Percentiles rank a stretch among this genome's conserved stretches.
phyloP scores from a whole-genome alignment of 2,329 filamentous ascomycete species.

The Xenoacremonium recifei region DNA sequence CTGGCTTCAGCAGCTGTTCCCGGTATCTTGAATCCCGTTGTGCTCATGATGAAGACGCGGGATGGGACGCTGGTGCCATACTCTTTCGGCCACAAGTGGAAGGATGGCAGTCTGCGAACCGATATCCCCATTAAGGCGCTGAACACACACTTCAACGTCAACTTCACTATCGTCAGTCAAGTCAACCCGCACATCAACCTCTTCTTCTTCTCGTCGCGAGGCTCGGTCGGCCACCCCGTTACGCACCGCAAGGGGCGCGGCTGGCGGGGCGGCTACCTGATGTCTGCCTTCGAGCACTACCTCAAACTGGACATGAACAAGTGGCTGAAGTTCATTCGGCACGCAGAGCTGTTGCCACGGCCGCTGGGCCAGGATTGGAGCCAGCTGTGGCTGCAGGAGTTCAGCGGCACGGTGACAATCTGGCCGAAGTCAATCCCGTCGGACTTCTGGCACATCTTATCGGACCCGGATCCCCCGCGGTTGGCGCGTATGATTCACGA shows the following conservation, averaged over 20 bases:
- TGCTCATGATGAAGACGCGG: constrained; percentile 83
- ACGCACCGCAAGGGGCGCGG: constrained; percentile 91
- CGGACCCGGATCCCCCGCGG: constrained; percentile 73
- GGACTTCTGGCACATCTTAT: constrained; percentile 84
- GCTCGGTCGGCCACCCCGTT: constrained; percentile 87
- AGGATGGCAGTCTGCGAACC: constrained; percentile 89
- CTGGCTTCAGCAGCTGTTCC: constrained; percentile 93
- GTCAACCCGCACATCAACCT: constrained; percentile 98
- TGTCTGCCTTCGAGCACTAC: constrained; percentile 89
- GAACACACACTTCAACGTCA: constrained; percentile 97
- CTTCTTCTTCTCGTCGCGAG: constrained; percentile 96
- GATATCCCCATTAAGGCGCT: constrained; percentile 94
- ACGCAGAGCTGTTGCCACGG: constrained; percentile 86
- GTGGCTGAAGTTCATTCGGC: constrained; percentile 92
- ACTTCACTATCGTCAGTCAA: constrained; percentile 85
- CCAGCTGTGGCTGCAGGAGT: constrained; percentile 92
- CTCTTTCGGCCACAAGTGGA: constrained; percentile 99
- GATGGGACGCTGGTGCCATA: constrained; percentile 81
- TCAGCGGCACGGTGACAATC: constrained; percentile 91
- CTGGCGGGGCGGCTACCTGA: constrained; percentile 94
- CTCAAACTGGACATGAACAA: constrained; percentile 96
- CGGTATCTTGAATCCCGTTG: constrained; percentile 91
- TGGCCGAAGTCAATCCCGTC: constrained; percentile 80
- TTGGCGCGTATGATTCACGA: constrained; percentile 87
- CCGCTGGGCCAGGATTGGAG: constrained; percentile 95